Evolutionary conservation across 805 yeast species (phyloP), one percentile per base, ranked within the genome.

Genomic region (Candida bentonensis): DNA sequence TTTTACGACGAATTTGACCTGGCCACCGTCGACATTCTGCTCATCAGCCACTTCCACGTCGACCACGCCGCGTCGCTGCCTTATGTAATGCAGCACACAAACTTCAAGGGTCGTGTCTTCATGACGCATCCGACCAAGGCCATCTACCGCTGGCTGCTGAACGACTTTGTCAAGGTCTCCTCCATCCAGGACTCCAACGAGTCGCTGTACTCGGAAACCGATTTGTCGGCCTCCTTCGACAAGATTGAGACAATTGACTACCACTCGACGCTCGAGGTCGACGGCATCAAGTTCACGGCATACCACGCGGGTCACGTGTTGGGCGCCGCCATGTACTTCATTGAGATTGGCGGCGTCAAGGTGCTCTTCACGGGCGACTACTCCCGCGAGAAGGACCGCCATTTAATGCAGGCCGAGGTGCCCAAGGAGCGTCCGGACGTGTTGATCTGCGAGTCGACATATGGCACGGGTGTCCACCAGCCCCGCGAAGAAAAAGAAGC

Each of bases 61-160:
- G 99, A 92, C 60, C 99, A 92, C 62, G 97, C 97, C 1, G 99
- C 97, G 0, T 86, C 96, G 0, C 69, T 92, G 45, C 99, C 99
- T 0, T 92, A 88, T 57, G 97, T 92, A 40, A 87, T 92, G 96
- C 95, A 87, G 55, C 94, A 87, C 56, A 92, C 99, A 0, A 82
- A 74, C 51, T 92, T 92, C 68, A 80, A 78, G 56, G 99, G 99
- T 2, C 74, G 96, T 42, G 98, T 92, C 3, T 89, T 89, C 61
- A 92, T 92, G 99, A 92, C 99, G 23, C 96, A 92, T 62, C 97
- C 99, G 3, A 92, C 98, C 0, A 92, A 92, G 66, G 97, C 98
- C 33, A 92, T 92, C 46, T 92, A 88, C 61, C 74, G 96, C 51
- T 92, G 98, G 97, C 72, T 92, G 40, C 63, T 92, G 46, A 80